Evolutionary conservation across 192 early-diverging fungal genomes (phyloP), one percentile per base, ranked within the genome.

Genomic region (Haplosporangium gracile): DNA sequence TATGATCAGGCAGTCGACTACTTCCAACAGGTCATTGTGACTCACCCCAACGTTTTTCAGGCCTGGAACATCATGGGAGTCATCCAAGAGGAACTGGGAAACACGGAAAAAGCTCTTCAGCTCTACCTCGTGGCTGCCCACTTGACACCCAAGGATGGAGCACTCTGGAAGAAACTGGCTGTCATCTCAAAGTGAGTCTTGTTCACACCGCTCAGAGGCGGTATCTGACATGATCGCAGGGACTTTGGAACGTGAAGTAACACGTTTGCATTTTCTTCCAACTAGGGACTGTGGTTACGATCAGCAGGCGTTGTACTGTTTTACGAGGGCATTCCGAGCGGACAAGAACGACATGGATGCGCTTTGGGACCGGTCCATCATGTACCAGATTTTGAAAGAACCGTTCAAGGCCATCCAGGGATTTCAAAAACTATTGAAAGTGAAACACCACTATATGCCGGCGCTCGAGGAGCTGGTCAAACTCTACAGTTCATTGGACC

Each of bases 11-110:
- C 97, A 4, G 93, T 97, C 42, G 86, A 93, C n/a, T 68, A 93
- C 13, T 92, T 97, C 39, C 95, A 97, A 80, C 93, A 95, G 71
- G 89, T 97, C 22, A 96, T 99, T 73, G 93, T 93, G 32, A 79
- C 90, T 4, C 91, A 95, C 40, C 93, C 94, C 20, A 95, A 92
- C 74, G 92, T 94, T 3, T 92, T 92, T 72, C 88, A 92, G 40
- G 97, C 97, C 22, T 99, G 98, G 98, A 91, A 91, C 73, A 95
- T 95, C 2, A 93, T 99, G 82, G 98, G 96, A 68, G 89, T 97
- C 74, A 94, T 98, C 42, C 96, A 98, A 77, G 96, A 98, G 75
- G 96, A 98, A 74, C 77, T 96, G 42, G 95, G 97, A 10, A 92
- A 95, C 73, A 77, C 81, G 18, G 87, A 88, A n/a, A 95, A 95